Percentiles rank a stretch among this genome's conserved stretches.
phyloP scores from a whole-genome alignment of 805 yeast species.

The Metschnikowia aberdeeniae region DNA sequence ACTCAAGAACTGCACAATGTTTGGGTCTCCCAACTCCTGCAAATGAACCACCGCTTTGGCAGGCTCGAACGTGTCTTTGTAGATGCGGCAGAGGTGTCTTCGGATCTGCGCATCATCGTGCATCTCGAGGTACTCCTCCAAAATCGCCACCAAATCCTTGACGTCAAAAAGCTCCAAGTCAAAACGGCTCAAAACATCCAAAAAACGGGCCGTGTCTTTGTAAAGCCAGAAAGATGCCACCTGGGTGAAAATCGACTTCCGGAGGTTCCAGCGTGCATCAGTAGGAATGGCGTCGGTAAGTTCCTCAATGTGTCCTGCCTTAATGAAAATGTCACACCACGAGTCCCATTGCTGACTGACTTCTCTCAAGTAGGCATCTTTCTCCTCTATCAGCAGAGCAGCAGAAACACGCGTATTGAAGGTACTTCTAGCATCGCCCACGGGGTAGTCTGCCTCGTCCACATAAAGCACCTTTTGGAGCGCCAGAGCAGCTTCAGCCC shows the following conservation, averaged over 20 bases:
- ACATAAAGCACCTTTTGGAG: slow-evolving; percentile 27
- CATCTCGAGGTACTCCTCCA: slow-evolving; percentile 45
- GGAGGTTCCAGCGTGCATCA: slow-evolving; percentile 31
- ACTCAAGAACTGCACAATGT: slow-evolving; percentile 55
- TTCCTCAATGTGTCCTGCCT: slow-evolving; percentile 40
- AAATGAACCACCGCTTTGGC: slow-evolving; percentile 62
- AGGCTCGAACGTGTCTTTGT: slow-evolving; percentile 55
- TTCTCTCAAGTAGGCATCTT: slow-evolving; percentile 21
- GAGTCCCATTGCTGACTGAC: slow-evolving; percentile 53
- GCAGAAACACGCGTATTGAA: slow-evolving; percentile 15
- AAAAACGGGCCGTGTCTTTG: slow-evolving; percentile 27
- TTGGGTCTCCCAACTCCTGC: slow-evolving; percentile 49
- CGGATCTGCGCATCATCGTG: slow-evolving; percentile 27
- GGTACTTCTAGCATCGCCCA: slow-evolving; percentile 31
- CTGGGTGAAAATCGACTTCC: slow-evolving; percentile 25
- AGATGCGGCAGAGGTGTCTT: slow-evolving; percentile 47
- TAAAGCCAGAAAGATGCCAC: slow-evolving; percentile 50
- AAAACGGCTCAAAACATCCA: slow-evolving; percentile 52
- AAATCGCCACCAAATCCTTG: slow-evolving; percentile 35
- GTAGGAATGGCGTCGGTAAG: slow-evolving; percentile 58
- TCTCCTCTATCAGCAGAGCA: slow-evolving; percentile 14
- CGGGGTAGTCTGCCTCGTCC: slow-evolving; percentile 21
- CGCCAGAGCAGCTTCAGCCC: slow-evolving; percentile 55
- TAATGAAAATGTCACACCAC: slow-evolving; percentile 54
- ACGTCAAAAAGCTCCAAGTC: slow-evolving; percentile 49